Conservation (phyloP, 2,329 filamentous ascomycete genomes). For the Hymenoscyphus linearis region DNA sequence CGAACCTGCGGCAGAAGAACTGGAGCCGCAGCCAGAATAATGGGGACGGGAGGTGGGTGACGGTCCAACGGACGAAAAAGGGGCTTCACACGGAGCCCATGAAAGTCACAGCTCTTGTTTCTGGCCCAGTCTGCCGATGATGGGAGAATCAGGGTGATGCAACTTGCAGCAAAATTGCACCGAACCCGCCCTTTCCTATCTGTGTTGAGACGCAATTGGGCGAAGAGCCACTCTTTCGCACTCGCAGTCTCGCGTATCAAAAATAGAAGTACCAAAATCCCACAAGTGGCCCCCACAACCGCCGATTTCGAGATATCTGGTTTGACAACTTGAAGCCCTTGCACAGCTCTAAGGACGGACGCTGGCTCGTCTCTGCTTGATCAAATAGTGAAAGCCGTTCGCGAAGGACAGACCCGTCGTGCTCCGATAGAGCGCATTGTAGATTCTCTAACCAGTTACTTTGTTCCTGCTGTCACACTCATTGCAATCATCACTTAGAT, state of each 20-base stretch:
- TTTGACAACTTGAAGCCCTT: constrained; percentile 55
- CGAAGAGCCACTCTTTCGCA: not conserved
- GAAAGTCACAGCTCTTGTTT: not conserved
- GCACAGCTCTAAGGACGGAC: constrained; percentile 62
- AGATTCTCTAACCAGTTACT: constrained; percentile 68
- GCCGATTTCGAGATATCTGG: constrained; percentile 48
- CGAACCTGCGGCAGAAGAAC: not conserved
- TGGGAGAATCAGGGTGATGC: not conserved
- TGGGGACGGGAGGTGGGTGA: no score
- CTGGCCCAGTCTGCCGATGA: not conserved
- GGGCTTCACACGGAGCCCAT: not conserved
- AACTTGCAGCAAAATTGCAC: not conserved
- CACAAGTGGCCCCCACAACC: constrained; percentile 59
- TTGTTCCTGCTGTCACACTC: constrained; percentile 67
- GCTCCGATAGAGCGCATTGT: constrained; percentile 73
- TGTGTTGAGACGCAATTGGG: not conserved
- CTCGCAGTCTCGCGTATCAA: constrained; percentile 44
- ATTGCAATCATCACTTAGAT: constrained; percentile 68
- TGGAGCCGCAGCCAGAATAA: not conserved
- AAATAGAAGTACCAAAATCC: constrained; percentile 59
- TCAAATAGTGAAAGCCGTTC: constrained; percentile 70
- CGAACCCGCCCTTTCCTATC: not conserved
- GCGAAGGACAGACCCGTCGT: constrained; percentile 70
- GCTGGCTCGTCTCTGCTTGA: constrained; percentile 72
- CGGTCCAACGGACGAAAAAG: no score